A percentile compares a stretch with the other conserved stretches of the same genome.
phyloP scores from a whole-genome alignment of 192 early-diverging fungal genomes.

The Backusella australiensis region DNA sequence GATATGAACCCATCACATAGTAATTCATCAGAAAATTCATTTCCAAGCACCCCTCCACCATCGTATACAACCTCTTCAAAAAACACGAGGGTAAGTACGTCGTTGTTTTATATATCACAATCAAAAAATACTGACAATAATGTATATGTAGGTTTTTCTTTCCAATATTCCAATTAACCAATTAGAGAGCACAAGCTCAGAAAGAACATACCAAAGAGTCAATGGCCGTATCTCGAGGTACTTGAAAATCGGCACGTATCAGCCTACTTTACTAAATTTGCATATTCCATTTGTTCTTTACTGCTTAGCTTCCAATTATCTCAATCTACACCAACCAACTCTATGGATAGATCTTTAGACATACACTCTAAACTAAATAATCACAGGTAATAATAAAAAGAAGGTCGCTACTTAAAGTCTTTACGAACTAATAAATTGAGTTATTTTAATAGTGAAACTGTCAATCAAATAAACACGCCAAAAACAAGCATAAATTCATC shows the following conservation, averaged over 20 bases:
- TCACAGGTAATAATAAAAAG: neutral
- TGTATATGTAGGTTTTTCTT: neutral
- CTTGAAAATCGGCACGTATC: neutral
- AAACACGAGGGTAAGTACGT: neutral
- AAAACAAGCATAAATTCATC: neutral
- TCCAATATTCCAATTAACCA: neutral
- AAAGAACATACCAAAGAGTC: neutral
- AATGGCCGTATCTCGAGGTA: neutral
- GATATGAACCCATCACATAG: neutral
- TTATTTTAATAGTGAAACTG: neutral
- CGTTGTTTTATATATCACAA: neutral
- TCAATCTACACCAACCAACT: neutral
- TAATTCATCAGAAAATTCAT: neutral
- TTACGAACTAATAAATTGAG: neutral
- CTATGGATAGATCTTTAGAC: neutral
- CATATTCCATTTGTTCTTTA: neutral
- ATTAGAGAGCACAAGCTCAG: neutral
- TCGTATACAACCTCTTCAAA: neutral
- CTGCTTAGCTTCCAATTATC: neutral
- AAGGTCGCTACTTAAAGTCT: neutral
- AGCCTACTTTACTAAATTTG: neutral
- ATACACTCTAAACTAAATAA: neutral
- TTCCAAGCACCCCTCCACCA: neutral
- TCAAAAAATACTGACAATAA: neutral
- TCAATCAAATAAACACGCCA: neutral